Evolutionary conservation across 2,329 filamentous ascomycete species (phyloP).

Genomic region (Uncinocarpus reesii): DNA sequence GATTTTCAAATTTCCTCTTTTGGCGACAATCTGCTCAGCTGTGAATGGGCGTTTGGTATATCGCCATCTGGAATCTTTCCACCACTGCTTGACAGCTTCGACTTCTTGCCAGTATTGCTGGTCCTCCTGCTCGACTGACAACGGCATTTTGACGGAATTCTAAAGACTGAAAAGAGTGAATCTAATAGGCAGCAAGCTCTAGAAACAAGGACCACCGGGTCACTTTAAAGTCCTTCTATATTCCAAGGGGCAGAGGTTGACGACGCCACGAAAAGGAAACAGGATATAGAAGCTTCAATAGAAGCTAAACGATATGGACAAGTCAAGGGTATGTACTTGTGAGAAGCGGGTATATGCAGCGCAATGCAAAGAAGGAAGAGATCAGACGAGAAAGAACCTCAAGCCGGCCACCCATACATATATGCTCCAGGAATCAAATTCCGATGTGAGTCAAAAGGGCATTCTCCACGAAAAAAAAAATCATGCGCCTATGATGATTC

Average conservation of each 20-base stretch:
- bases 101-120: constrained; percentile 72
- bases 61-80: constrained; percentile 83
- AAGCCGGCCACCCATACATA: constrained; percentile 3
- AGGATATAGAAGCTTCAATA: constrained; percentile 5
- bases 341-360: background rate
- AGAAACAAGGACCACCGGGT: constrained; percentile 14
- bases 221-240: constrained; percentile 2
- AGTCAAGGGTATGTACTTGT: background rate
- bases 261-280: constrained; percentile 6
- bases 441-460: constrained; percentile 8
- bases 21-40: constrained; percentile 91
- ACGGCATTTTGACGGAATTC: constrained; percentile 27
- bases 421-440: background rate
- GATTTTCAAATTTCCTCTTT: constrained; percentile 82
- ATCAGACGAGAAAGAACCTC: background rate
- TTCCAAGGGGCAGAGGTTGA: constrained; percentile 1
- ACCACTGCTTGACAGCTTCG: constrained; percentile 84
- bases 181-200: constrained; percentile 16
- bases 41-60: constrained; percentile 88
- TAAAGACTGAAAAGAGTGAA: background rate
- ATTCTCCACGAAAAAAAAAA: constrained; percentile 2
- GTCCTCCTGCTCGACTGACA: constrained; percentile 54
- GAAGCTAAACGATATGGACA: background rate
- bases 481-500: constrained; percentile 8
- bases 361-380: background rate